Evolutionary conservation across 179 eudicot species (phyloP), one percentile per base, ranked within the genome.

Genomic region (Corrigiola litoralis): DNA sequence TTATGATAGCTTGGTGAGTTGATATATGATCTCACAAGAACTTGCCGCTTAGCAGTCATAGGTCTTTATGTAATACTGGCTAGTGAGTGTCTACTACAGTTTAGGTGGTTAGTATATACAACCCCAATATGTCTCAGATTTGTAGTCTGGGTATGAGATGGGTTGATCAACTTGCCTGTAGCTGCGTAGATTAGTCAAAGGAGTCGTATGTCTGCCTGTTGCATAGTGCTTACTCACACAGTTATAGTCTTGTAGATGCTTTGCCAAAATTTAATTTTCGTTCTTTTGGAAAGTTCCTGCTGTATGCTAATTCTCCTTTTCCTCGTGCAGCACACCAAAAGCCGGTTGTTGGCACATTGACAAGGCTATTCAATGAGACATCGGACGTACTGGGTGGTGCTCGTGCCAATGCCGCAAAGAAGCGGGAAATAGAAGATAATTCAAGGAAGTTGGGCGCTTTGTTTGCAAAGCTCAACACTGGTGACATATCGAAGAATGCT

Each of bases 351-450:
- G 75, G 82, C 70, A 92, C 96, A 66, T 77, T 92, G 84, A 81
- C 87, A 9, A 84, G 89, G 80, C 87, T 92, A 14, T 92, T 85
- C 69, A 83, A 85, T 20, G 98, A 87, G 79, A 87, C 98, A 66
- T 76, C 90, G 42, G 87, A 90, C 70, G 86, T 75, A 24, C 75
- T 90, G 58, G 98, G 98, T 37, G 96, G 92, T 21, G 68, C 86
- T 46, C 84, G 81, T 52, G 98, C 98, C 46, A 83, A 75, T 74
- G 84, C 82, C 32, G 84, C 84, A 23, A 90, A 82, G 82, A 92
- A 75, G 78, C 77, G 92, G 58, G 96, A 92, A 80, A 90, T 92
- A 34, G 98, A 92, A 32, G 96, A 92, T 60, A 90, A 92, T 65
- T 92, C 98, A 10, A 87, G 65, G 80, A 92, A 86, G 78, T 41